Conservation (phyloP, 225 moss, liverwort and hornwort genomes). For the Sphagnum contortum region DNA sequence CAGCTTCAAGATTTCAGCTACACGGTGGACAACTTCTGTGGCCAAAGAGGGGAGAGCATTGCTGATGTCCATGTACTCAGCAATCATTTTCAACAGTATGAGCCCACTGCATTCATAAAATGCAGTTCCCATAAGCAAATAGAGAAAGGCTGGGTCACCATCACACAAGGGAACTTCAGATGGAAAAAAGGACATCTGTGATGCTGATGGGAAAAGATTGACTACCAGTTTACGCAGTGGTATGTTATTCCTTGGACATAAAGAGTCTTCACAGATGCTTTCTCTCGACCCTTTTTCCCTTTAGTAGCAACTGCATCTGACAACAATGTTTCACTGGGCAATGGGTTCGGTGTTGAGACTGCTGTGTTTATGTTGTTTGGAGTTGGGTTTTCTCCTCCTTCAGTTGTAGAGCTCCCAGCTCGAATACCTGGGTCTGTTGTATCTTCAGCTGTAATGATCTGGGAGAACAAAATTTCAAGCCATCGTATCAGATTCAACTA, state of each 20-base stretch:
- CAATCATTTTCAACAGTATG: conserved; percentile 91
- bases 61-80: conserved; percentile 92
- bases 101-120: conserved; percentile 57
- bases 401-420: conserved; percentile 14
- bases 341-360: conserved; percentile 14
- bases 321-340: conserved; percentile 25
- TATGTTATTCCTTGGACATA: conserved; percentile 77
- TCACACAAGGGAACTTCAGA: too few species aligned
- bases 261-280: conserved; percentile 67
- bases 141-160: neutral
- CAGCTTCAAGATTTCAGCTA: conserved; percentile 85
- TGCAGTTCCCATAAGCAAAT: neutral
- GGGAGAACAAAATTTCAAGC: too few species aligned
- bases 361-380: conserved; percentile 36
- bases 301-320: conserved; percentile 37
- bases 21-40: conserved; percentile 96
- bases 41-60: conserved; percentile 85
- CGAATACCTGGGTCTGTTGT: conserved; percentile 12
- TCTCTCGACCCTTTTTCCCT: conserved; percentile 67
- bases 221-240: conserved; percentile 87
- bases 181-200: too few species aligned
- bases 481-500: too few species aligned
- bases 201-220: too few species aligned
- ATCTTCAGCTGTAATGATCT: conserved; percentile 20
- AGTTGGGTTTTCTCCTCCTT: conserved; percentile 37